A percentile compares a stretch with the other conserved stretches of the same genome.
phyloP scores from a whole-genome alignment of 1,284 basidiomycete species.

The Pterulicium gracile region DNA sequence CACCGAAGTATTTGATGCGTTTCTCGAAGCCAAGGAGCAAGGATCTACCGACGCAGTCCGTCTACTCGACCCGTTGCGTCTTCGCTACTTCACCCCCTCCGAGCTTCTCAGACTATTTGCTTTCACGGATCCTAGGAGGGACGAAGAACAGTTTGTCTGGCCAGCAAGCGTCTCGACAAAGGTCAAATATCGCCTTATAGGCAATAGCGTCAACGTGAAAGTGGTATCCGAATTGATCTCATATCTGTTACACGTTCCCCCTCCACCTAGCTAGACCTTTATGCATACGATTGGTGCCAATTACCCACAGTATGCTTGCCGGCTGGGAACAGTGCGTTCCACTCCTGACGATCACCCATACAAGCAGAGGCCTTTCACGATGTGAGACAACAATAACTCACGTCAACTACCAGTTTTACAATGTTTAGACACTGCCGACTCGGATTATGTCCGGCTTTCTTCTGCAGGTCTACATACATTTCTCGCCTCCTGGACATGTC shows the following conservation, averaged over 20 bases:
- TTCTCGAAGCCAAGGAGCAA: constrained; percentile 32
- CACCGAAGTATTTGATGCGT: constrained; percentile 43
- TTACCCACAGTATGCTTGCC: too few species aligned
- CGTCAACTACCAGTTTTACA: too few species aligned
- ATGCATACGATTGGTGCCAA: too few species aligned
- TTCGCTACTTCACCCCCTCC: constrained; percentile 63
- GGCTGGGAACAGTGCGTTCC: too few species aligned
- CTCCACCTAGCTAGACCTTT: too few species aligned
- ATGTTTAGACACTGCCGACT: too few species aligned
- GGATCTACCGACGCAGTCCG: constrained; percentile 34
- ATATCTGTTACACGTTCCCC: constrained; percentile 41
- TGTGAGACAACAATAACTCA: too few species aligned
- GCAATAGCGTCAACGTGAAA: constrained; percentile 70
- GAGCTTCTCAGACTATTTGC: constrained; percentile 62
- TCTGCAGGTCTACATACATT: too few species aligned
- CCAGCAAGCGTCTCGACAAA: constrained; percentile 47
- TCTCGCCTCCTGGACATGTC: too few species aligned
- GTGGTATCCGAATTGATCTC: constrained; percentile 48
- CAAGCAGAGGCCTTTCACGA: too few species aligned
- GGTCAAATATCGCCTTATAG: constrained; percentile 62
- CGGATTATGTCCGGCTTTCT: too few species aligned
- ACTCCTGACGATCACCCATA: too few species aligned
- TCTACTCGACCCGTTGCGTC: constrained; percentile 40
- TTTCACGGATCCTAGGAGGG: constrained; percentile 23
- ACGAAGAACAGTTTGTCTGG: constrained; percentile 37